phyloP scores from a whole-genome alignment of 202 grass and related monocot species.

The Tripidium arundinaceum region DNA sequence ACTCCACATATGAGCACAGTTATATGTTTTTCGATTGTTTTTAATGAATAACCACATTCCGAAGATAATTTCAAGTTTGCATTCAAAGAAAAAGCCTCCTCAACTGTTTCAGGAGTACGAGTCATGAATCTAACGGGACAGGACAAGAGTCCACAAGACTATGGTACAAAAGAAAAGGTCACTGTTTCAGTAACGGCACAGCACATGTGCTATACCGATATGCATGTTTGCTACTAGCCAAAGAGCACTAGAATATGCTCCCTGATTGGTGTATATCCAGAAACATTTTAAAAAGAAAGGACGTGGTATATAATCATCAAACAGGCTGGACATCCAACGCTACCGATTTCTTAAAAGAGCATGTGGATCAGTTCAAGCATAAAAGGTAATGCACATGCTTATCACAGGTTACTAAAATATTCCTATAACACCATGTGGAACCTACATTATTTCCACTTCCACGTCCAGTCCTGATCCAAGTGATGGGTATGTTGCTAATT shows the following conservation, averaged over 20 bases:
- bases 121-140: not conserved
- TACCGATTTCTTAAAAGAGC: not conserved
- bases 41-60: not conserved
- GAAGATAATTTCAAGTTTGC: not conserved
- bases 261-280: not conserved
- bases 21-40: not conserved
- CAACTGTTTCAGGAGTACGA: not conserved
- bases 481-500: slow-evolving; percentile 20
- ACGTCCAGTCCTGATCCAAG: slow-evolving; percentile 1
- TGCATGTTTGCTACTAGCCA: slow-evolving; percentile 6
- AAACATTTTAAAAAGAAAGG: not conserved
- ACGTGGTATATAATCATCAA: not conserved
- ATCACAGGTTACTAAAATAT: slow-evolving; percentile 26
- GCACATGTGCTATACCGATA: not conserved
- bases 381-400: slow-evolving; percentile 2
- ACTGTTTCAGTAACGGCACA: slow-evolving; percentile 10
- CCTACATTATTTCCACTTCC: slow-evolving; percentile 1
- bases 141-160: not conserved
- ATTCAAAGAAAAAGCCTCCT: not conserved
- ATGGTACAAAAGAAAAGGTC: not conserved
- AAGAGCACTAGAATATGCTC: not conserved
- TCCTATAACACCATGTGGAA: not conserved
- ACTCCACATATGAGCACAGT: not conserved
- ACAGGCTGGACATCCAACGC: not conserved
- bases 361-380: slow-evolving; percentile 12